A percentile compares a stretch with the other conserved stretches of the same genome.
Conservation (phyloP, 371 early-diverging fungal genomes). For the Choanephora cucurbitarum region DNA sequence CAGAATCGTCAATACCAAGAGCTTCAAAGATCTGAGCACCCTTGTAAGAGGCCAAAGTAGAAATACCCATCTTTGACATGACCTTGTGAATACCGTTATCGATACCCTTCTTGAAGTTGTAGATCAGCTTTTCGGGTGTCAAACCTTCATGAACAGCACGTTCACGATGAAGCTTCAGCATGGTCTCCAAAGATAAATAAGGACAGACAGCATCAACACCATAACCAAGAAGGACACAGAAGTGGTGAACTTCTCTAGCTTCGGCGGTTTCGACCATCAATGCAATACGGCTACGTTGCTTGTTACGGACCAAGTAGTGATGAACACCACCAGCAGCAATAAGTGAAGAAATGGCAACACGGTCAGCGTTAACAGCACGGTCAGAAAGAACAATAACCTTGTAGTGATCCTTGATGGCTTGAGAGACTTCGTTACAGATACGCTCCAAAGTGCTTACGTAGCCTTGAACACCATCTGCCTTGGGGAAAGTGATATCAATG, state of each 20-base stretch:
- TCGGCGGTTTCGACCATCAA: conserved; percentile 93
- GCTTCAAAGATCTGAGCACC: conserved; percentile 99
- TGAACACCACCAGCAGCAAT: conserved; percentile 94
- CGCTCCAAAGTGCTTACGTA: conserved; percentile 81
- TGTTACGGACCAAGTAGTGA: conserved; percentile 87
- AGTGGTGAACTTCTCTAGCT: conserved; percentile 96
- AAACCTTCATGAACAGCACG: conserved; percentile 59
- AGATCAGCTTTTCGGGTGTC: conserved; percentile 60
- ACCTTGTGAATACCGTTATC: conserved; percentile 96
- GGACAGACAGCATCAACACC: conserved; percentile 97
- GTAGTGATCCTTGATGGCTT: conserved; percentile 77
- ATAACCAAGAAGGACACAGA: conserved; percentile 94
- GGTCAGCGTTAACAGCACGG: conserved; percentile 58
- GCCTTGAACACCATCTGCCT: conserved; percentile 73
- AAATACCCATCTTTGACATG: conserved; percentile 99
- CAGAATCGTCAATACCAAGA: conserved; percentile 86
- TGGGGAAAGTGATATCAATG: conserved; percentile 87
- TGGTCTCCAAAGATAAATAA: conserved; percentile 85
- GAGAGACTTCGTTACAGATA: conserved; percentile 79
- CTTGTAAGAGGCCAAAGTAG: conserved; percentile 96
- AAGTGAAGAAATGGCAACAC: conserved; percentile 84
- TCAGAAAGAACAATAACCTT: conserved; percentile 88
- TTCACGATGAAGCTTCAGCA: conserved; percentile 88
- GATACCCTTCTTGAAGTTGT: conserved; percentile 83
- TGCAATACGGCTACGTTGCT: conserved; percentile 86